phyloP scores from a whole-genome alignment of 2,329 filamentous ascomycete genomes.

The Pseudopyricularia cyperi region DNA sequence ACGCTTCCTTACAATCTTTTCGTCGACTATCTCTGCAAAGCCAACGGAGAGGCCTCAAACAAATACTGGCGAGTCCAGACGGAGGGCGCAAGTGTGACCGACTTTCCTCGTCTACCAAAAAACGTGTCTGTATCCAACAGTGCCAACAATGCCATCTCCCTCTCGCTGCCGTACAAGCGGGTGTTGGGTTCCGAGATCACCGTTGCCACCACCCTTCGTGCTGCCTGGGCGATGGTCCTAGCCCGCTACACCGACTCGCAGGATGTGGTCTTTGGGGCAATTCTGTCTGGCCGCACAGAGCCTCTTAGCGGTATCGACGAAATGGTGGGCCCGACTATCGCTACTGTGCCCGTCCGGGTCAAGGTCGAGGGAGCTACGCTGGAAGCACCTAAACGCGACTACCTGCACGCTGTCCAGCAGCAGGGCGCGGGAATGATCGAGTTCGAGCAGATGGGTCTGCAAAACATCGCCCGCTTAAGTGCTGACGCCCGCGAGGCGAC shows the following conservation, averaged over 20 bases:
- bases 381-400: conserved; percentile 2
- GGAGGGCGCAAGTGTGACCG: conserved; percentile 1
- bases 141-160: neutral
- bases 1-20: neutral
- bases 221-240: conserved; percentile 28
- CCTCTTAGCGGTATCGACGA: conserved; percentile 5
- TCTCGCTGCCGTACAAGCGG: neutral
- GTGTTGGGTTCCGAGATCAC: conserved; percentile 8
- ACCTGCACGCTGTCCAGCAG: neutral
- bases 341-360: conserved; percentile 22
- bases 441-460: neutral
- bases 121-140: neutral
- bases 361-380: conserved; percentile 4
- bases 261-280: conserved; percentile 26
- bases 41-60: neutral
- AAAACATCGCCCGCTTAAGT: neutral
- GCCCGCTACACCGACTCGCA: conserved; percentile 20
- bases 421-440: neutral
- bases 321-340: conserved; percentile 17
- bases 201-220: conserved; percentile 23
- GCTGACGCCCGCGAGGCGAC: neutral
- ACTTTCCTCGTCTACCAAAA: conserved; percentile 4
- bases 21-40: conserved; percentile 1
- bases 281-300: conserved; percentile 20
- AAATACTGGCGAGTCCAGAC: neutral